A percentile compares a stretch with the other conserved stretches of the same genome.
These are phyloP conservation scores for Oxytropis ochrocephala DNA, from an alignment of 306 rosid species.

Conservation along the genomic window DNA sequence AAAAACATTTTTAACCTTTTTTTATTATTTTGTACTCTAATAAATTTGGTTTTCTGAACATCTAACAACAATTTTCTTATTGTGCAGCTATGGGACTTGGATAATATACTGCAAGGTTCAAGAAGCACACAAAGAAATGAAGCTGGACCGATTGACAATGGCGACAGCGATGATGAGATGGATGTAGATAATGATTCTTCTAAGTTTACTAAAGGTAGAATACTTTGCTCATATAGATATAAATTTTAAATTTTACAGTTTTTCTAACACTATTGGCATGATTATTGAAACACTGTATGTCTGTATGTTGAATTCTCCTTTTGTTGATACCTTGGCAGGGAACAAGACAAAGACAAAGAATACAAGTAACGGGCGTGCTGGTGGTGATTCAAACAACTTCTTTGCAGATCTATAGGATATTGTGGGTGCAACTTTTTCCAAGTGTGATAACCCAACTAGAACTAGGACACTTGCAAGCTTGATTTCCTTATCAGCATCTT, in stretches of 20 bases:
- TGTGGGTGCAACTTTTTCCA: not conserved
- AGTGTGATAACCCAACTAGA: not conserved
- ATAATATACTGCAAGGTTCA: constrained; percentile 49
- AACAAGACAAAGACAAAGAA: constrained; percentile 36
- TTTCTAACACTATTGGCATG: not conserved
- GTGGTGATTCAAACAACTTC: constrained; percentile 27
- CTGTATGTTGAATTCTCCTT: not conserved
- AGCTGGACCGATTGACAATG: constrained; percentile 26
- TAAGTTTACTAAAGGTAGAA: constrained; percentile 36
- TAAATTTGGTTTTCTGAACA: too few species aligned
- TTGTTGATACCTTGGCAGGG: constrained; percentile 34
- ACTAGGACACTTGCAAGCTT: not conserved
- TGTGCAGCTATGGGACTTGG: constrained; percentile 74
- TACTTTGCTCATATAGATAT: not conserved
- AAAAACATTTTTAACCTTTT: too few species aligned
- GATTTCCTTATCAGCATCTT: not conserved
- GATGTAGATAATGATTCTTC: constrained; percentile 41
- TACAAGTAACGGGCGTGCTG: constrained; percentile 29
- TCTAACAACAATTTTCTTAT: too few species aligned
- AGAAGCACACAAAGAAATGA: constrained; percentile 24
- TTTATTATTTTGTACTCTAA: too few species aligned
- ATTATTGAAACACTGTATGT: not conserved
- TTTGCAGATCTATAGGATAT: constrained; percentile 50
- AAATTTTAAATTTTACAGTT: not conserved
- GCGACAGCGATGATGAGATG: constrained; percentile 55